Conservation (phyloP, 1,139 yeast species). For the Suhomyces coccinellae region DNA sequence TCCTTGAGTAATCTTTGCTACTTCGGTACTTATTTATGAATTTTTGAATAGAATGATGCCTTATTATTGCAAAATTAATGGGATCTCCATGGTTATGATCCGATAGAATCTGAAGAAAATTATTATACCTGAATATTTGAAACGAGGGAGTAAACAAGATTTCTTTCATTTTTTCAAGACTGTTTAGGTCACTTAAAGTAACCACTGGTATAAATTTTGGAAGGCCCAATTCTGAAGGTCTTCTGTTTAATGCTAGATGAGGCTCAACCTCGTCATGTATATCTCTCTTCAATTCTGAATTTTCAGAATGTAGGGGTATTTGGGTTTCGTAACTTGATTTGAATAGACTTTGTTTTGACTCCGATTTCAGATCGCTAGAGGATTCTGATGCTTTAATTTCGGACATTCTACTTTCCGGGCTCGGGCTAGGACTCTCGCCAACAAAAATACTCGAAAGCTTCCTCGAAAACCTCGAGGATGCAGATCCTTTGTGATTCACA, state of each 20-base stretch:
- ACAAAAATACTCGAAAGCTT: conserved; percentile 19
- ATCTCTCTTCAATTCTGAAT: conserved; percentile 1
- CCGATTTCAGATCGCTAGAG: not conserved
- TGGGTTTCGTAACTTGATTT: conserved; percentile 10
- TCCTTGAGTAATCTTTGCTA: conserved; percentile 3
- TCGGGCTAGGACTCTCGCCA: conserved; percentile 8
- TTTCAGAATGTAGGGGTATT: conserved; percentile 6
- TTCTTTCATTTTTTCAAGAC: conserved; percentile 23
- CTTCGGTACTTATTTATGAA: conserved; percentile 26
- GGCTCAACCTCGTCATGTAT: conserved; percentile 2
- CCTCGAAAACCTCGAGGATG: conserved; percentile 16
- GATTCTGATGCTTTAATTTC: not conserved
- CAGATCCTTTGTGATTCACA: conserved; percentile 3
- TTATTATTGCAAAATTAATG: conserved; percentile 41
- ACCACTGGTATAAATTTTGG: conserved; percentile 25
- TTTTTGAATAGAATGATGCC: conserved; percentile 40
- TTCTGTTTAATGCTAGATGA: not conserved
- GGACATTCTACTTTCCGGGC: not conserved
- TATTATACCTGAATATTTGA: conserved; percentile 36
- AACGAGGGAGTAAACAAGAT: conserved; percentile 32
- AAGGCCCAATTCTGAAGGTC: conserved; percentile 5
- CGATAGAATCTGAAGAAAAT: conserved; percentile 34
- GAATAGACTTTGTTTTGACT: conserved; percentile 4
- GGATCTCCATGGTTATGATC: conserved; percentile 42
- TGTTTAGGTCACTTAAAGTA: conserved; percentile 30